phyloP scores from a whole-genome alignment of 306 rosid species.

The Trichosanthes cucumerina region DNA sequence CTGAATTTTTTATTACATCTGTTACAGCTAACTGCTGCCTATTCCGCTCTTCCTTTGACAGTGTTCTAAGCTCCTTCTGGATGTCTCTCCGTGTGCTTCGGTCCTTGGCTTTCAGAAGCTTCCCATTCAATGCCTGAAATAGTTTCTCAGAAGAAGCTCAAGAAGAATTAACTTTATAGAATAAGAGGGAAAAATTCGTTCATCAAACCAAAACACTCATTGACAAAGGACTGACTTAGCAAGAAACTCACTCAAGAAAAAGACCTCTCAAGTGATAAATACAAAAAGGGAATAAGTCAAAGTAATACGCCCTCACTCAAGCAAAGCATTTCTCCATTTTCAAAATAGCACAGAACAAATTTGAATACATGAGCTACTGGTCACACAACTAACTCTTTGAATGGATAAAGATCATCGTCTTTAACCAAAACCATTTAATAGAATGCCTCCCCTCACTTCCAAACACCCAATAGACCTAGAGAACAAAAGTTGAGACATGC shows the following conservation, averaged over 20 bases:
- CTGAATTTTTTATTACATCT: slow-evolving; percentile 82
- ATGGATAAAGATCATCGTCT: background rate
- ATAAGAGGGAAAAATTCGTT: background rate
- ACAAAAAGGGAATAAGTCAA: background rate
- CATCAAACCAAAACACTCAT: background rate
- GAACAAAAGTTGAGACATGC: background rate
- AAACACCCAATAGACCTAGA: background rate
- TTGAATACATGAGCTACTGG: background rate
- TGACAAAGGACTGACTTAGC: background rate
- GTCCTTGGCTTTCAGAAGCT: slow-evolving; percentile 84
- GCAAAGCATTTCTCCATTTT: background rate
- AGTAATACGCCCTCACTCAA: background rate
- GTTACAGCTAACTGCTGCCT: slow-evolving; percentile 93
- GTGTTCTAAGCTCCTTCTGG: slow-evolving; percentile 85
- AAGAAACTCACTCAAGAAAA: background rate
- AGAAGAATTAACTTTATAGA: background rate
- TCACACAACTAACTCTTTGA: background rate
- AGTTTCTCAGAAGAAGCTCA: slow-evolving; percentile 3
- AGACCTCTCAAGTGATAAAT: background rate
- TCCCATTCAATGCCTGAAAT: slow-evolving; percentile 81
- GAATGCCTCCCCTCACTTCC: background rate
- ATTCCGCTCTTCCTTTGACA: slow-evolving; percentile 91
- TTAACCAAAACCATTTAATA: background rate
- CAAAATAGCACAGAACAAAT: background rate
- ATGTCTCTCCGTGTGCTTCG: slow-evolving; percentile 70